Evolutionary conservation across 2,329 filamentous ascomycete genomes (phyloP).

Genomic region (Coniella lustricola): DNA sequence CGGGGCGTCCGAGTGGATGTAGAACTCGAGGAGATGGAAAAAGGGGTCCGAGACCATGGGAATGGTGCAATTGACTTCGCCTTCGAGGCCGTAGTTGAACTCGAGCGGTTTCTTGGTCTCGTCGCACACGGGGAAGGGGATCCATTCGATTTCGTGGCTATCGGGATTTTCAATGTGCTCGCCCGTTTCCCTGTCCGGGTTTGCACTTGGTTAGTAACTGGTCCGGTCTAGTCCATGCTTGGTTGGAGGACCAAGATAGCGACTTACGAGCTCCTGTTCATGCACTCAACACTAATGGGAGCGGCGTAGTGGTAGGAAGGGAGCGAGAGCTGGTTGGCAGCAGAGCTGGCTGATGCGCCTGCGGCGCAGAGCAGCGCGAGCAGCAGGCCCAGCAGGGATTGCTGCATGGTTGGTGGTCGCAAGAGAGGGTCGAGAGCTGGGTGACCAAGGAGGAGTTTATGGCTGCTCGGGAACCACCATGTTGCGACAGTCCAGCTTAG

Average conservation of each 20-base stretch:
- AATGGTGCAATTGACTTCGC: conserved; percentile 79
- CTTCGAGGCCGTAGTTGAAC: conserved; percentile 76
- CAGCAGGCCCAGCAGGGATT: conserved; percentile 7
- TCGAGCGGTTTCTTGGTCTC: conserved; percentile 79
- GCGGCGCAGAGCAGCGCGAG: conserved; percentile 7
- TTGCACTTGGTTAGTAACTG: no score
- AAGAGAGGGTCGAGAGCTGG: conserved; percentile 5
- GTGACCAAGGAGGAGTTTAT: conserved; percentile 3
- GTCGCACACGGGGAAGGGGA: conserved; percentile 84
- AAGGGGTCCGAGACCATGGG: conserved; percentile 69
- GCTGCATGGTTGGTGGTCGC: conserved; percentile 6
- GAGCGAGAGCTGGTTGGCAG: conserved; percentile 35
- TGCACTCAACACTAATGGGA: conserved; percentile 62
- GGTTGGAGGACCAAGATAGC: not conserved
- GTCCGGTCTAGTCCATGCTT: not conserved
- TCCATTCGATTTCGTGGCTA: conserved; percentile 79
- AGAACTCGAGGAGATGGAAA: conserved; percentile 91
- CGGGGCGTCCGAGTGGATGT: conserved; percentile 93
- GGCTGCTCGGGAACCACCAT: conserved; percentile 4
- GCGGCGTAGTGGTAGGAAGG: conserved; percentile 62
- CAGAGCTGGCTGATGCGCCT: not conserved
- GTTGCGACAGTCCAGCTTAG: not conserved
- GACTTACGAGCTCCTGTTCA: conserved; percentile 67
- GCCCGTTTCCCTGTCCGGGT: conserved; percentile 84
- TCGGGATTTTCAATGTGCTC: conserved; percentile 74